Percentiles rank a stretch among this genome's conserved stretches.
Evolutionary conservation across 108 stramenopile genomes (phyloP).

Genomic region (Pseudonitzschia multistriata): DNA sequence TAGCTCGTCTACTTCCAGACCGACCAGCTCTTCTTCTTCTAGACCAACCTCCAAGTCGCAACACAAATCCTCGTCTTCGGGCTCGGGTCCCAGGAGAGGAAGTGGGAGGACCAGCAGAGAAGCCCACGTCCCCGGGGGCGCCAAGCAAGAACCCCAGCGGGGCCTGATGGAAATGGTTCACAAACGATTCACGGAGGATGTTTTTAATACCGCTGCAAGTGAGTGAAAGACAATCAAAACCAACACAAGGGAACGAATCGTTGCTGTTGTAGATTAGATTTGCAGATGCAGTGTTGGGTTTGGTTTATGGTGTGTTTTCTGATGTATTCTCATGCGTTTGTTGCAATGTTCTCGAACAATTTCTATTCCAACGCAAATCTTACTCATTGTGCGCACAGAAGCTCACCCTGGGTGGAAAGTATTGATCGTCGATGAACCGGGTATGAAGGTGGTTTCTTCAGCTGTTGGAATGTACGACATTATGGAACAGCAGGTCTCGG

Average conservation of each 20-base stretch:
- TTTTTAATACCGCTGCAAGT: slow-evolving; percentile 45
- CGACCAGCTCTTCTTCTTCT: not conserved
- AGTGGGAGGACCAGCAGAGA: not conserved
- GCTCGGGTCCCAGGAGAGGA: not conserved
- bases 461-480: slow-evolving; percentile 92
- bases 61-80: not conserved
- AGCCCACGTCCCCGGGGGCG: not conserved
- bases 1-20: not conserved
- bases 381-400: slow-evolving; percentile 1
- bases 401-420: slow-evolving; percentile 56
- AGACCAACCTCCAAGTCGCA: not conserved
- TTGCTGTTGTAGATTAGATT: too few relatives aligned
- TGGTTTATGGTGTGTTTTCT: too few relatives aligned
- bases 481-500: slow-evolving; percentile 85
- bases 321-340: too few relatives aligned
- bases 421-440: slow-evolving; percentile 73
- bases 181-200: slow-evolving; percentile 50
- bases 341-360: not conserved
- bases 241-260: not conserved
- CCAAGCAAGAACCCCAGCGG: slow-evolving; percentile 13
- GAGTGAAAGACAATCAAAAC: slow-evolving; percentile 12
- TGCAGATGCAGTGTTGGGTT: not conserved
- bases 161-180: slow-evolving; percentile 45
- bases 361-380: not conserved
- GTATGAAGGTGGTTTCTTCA: slow-evolving; percentile 78